A percentile compares a stretch with the other conserved stretches of the same genome.
Evolutionary conservation across 2,329 filamentous ascomycete species (phyloP).

Genomic region (Xylogone sp.): DNA sequence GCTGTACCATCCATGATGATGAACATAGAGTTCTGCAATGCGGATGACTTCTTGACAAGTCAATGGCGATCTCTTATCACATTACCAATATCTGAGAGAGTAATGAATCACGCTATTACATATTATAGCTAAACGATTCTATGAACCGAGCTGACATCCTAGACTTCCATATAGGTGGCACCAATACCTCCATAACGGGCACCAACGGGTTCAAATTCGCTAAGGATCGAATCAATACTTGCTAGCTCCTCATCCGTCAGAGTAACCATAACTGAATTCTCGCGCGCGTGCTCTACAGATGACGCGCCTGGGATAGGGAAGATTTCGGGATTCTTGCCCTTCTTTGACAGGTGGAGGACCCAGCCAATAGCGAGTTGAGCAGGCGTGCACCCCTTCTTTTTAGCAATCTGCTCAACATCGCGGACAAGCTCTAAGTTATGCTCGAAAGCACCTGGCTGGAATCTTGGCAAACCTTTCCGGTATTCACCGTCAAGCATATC

Average conservation of each 20-base stretch:
- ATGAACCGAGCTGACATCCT: not conserved
- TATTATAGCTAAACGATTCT: not conserved
- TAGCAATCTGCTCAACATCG: constrained; percentile 54
- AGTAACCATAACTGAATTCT: constrained; percentile 52
- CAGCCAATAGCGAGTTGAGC: constrained; percentile 66
- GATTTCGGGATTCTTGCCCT: constrained; percentile 34
- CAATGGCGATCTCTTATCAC: constrained; percentile 23
- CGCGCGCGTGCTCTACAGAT: constrained; percentile 49
- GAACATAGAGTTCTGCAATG: constrained; percentile 28
- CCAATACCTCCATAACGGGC: constrained; percentile 37
- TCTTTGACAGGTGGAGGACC: constrained; percentile 43
- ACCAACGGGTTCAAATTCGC: constrained; percentile 44
- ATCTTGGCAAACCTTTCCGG: constrained; percentile 59
- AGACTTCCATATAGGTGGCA: constrained; percentile 5
- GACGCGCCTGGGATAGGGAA: constrained; percentile 66
- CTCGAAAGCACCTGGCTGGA: constrained; percentile 58
- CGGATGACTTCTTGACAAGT: constrained; percentile 16
- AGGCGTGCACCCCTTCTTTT: constrained; percentile 55
- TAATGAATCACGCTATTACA: not conserved
- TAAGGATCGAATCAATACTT: constrained; percentile 46
- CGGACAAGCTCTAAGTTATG: constrained; percentile 60
- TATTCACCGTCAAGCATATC: constrained; percentile 53
- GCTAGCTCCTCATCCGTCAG: constrained; percentile 47
- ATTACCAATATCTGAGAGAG: constrained; percentile 24
- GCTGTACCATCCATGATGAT: constrained; percentile 17